Percentiles rank a stretch among this genome's conserved stretches.
Evolutionary conservation across 192 early-diverging fungal species (phyloP).

Genomic region (Entomortierella lignicola): DNA sequence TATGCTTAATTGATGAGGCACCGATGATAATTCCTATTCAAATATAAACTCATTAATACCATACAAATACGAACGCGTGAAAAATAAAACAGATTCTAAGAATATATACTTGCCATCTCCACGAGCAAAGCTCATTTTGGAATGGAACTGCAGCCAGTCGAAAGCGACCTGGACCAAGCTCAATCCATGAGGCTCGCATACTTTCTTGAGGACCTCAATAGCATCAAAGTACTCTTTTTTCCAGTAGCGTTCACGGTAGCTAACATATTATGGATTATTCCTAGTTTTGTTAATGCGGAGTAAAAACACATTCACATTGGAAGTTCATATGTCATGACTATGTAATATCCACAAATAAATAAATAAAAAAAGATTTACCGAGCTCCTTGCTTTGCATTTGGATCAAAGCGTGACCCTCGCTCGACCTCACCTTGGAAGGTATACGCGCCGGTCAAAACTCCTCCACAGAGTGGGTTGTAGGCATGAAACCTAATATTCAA

Average conservation of each 20-base stretch:
- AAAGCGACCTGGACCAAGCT: slow-evolving; percentile 47
- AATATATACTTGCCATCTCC: slow-evolving; percentile 38
- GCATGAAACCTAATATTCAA: slow-evolving; percentile 72
- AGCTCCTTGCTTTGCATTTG: slow-evolving; percentile 34
- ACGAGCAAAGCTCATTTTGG: slow-evolving; percentile 36
- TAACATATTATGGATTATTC: too few relatives aligned
- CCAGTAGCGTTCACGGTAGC: slow-evolving; percentile 61
- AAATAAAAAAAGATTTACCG: slow-evolving; percentile 28
- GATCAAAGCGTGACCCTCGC: slow-evolving; percentile 54
- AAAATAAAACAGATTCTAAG: neutral
- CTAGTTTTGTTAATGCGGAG: too few relatives aligned
- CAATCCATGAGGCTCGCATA: slow-evolving; percentile 40
- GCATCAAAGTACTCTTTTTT: slow-evolving; percentile 65
- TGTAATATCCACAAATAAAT: neutral
- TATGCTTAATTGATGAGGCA: slow-evolving; percentile 54
- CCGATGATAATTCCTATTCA: slow-evolving; percentile 47
- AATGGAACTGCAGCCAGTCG: slow-evolving; percentile 58
- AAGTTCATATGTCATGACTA: too few relatives aligned
- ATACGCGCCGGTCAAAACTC: slow-evolving; percentile 41
- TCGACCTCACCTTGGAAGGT: slow-evolving; percentile 35
- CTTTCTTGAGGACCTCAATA: slow-evolving; percentile 56
- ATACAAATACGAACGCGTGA: too few relatives aligned
- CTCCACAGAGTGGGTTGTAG: slow-evolving; percentile 74
- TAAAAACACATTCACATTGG: too few relatives aligned
- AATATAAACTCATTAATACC: too few relatives aligned